A percentile compares a stretch with the other conserved stretches of the same genome.
phyloP scores from a whole-genome alignment of 129 eudicot genomes.

The Pittosporum tobira region DNA sequence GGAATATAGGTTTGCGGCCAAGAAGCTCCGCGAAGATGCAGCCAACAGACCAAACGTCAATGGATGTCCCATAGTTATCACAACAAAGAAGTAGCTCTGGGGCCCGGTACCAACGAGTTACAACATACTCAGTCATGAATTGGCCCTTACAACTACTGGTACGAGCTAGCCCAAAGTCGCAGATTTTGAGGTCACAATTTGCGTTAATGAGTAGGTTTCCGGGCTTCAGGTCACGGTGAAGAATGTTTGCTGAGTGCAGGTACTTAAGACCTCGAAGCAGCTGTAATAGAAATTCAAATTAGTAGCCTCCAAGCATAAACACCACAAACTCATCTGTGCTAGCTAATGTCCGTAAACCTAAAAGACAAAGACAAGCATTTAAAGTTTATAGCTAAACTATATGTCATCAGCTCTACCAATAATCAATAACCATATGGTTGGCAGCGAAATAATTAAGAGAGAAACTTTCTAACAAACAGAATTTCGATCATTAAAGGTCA shows the following conservation, averaged over 20 bases:
- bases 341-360: background rate
- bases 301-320: background rate
- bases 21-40: constrained; percentile 55
- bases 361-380: background rate
- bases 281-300: constrained; percentile 17
- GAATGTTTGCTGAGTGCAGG: constrained; percentile 51
- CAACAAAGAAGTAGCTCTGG: constrained; percentile 54
- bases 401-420: background rate
- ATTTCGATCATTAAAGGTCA: background rate
- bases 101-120: constrained; percentile 55
- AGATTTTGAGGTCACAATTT: constrained; percentile 42
- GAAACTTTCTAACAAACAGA: background rate
- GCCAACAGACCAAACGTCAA: constrained; percentile 54
- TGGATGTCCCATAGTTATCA: constrained; percentile 47
- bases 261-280: constrained; percentile 47
- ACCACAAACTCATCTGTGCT: too few species aligned
- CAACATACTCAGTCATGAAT: constrained; percentile 53
- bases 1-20: constrained; percentile 46
- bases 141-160: constrained; percentile 43
- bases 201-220: constrained; percentile 50
- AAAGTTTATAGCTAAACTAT: background rate
- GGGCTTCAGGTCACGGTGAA: constrained; percentile 50
- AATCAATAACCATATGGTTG: background rate
- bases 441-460: background rate
- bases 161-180: constrained; percentile 49